Evolutionary conservation across 441 rosid species (phyloP), one percentile per base, ranked within the genome.

Genomic region (Populus hybrid): DNA sequence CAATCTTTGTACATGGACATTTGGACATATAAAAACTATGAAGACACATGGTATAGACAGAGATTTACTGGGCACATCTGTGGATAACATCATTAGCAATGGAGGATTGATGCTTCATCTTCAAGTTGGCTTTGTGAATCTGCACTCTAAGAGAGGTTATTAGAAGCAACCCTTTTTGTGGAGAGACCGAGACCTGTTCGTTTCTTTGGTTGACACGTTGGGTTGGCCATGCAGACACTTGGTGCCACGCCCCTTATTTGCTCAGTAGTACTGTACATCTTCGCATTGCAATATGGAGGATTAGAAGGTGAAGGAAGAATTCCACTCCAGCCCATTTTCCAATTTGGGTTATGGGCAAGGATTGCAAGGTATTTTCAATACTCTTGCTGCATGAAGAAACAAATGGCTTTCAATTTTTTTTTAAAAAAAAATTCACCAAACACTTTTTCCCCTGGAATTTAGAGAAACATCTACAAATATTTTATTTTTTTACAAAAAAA

Each of bases 41-140:
- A 3, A 71, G 26, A 80, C 9, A 61, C 7, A 73, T 3, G n/a
- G 74, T 69, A 4, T 69, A 34, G 70, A 75, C 59, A 26, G 21
- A 14, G 11, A 53, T 40, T 76, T 91, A 96, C 98, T 71, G 78
- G 70, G 98, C 90, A 80, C 91, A 94, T 83, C 77, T 78, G 34
- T 75, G 85, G 70, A 94, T 86, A 75, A 94, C 88, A 82, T 84
- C 88, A 82, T 83, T 88, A 21, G 98, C 98, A 78, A 88, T 78
- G 94, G 96, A 83, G 82, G 98, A 96, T n/a, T 90, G 86, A 78
- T 89, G 92, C 92, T 92, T 92, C 91, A 80, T 89, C 79, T 79
- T 77, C 6, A 30, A 18, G 9, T 23, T 61, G 16, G 6, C 18
- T 46, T 12, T 46, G 19, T 24, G 16, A 32, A 28, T 40, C 0